Evolutionary conservation across 2,329 filamentous ascomycete species (phyloP), one percentile per base, ranked within the genome.

Genomic region (Chrysoporthe cubensis): DNA sequence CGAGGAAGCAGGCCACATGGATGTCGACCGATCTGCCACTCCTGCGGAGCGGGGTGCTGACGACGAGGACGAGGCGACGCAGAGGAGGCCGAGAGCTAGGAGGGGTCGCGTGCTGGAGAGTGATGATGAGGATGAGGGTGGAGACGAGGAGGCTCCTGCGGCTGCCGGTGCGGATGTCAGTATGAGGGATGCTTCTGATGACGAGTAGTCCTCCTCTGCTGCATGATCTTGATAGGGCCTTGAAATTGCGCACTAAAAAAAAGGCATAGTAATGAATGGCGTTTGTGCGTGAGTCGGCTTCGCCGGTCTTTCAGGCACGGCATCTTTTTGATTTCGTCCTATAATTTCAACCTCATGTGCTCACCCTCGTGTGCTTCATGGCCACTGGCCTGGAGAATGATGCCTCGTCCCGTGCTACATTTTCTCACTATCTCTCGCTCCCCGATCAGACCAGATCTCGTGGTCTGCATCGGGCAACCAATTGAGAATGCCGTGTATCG

Each of bases 71-170:
- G 84, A 84, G 46, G 79, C 78, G 26, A 76, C 78, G 64, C 74
- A 74, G 58, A 73, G 71, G 66, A 80, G 80, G 64, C 78, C 79
- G 70, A 78, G 85, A 65, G 77, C 80, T 21, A 79, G 85, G 46
- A 80, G 85, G 56, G 84, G 83, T 26, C 79, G 84, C 46, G 83
- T 87, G 40, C 75, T 87, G 64, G 80, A 81, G 50, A 84, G 87
- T 64, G 85, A 83, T 62, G 85, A 87, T 61, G 85, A 87, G 61
- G 85, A 85, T 7, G 84, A 85, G 4, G 78, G 75, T 37, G 78
- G 69, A n/a, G 71, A 68, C 32, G 71, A 58, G n/a, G 67, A 67
- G 37, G 71, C 70, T 64, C 71, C 52, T 63, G 66, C 50, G 59
- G 71, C 66, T 21, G 71, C 70, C 50, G 68, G 63, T 32, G 70